phyloP scores from a whole-genome alignment of 1,284 basidiomycete species.

The Malassezia psittaci region DNA sequence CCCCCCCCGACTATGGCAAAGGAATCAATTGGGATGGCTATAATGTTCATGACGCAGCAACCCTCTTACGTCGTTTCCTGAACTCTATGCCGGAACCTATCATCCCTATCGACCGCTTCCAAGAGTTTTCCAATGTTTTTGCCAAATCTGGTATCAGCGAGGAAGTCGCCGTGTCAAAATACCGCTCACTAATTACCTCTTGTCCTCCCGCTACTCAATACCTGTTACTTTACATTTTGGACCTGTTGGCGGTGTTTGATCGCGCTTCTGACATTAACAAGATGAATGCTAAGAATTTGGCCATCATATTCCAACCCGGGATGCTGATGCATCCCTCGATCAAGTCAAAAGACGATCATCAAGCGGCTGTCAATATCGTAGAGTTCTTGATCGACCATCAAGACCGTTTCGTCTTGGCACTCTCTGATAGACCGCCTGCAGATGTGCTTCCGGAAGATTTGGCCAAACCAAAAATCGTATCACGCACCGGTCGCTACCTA shows the following conservation, averaged over 20 bases:
- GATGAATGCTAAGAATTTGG: conserved; percentile 72
- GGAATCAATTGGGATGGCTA: conserved; percentile 81
- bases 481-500: conserved; percentile 18
- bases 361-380: conserved; percentile 74
- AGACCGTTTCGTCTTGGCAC: conserved; percentile 42
- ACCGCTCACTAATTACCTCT: conserved; percentile 70
- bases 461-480: conserved; percentile 27
- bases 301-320: conserved; percentile 46
- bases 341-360: conserved; percentile 57
- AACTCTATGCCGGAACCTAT: conserved; percentile 84
- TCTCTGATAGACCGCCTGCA: conserved; percentile 32
- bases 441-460: conserved; percentile 31
- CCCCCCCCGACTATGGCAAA: conserved; percentile 85
- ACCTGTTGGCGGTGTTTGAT: conserved; percentile 86
- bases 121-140: conserved; percentile 71
- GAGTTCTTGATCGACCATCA: conserved; percentile 74
- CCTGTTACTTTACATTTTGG: conserved; percentile 86
- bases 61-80: conserved; percentile 85
- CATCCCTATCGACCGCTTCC: conserved; percentile 76
- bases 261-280: conserved; percentile 80
- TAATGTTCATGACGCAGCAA: conserved; percentile 90
- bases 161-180: conserved; percentile 49
- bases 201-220: conserved; percentile 85
- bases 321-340: conserved; percentile 72
- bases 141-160: conserved; percentile 27